Conservation (phyloP, 305 asterid genomes). For the Salvia sclarea region DNA sequence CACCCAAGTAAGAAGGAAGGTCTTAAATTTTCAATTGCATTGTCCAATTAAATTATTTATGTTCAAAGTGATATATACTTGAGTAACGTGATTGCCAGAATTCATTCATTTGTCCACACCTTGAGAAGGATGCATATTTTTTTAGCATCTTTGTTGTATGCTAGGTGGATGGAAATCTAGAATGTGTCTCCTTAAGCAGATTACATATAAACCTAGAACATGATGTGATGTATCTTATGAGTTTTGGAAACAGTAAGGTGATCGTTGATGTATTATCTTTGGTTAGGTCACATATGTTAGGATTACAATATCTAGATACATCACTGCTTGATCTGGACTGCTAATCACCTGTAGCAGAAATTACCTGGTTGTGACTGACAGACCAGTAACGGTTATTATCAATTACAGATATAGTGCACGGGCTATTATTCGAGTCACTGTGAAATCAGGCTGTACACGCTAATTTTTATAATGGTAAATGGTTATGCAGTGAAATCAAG, state of each 20-base stretch:
- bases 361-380: conserved; percentile 24
- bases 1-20: conserved; percentile 11
- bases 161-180: conserved; percentile 24
- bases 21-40: conserved; percentile 10
- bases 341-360: conserved; percentile 15
- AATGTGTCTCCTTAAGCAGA: background rate
- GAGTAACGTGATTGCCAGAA: conserved; percentile 11
- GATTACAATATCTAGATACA: conserved; percentile 6
- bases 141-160: conserved; percentile 8
- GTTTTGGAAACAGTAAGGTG: conserved; percentile 10
- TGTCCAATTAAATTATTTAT: background rate
- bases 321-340: conserved; percentile 24
- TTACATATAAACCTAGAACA: conserved; percentile 12
- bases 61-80: conserved; percentile 3
- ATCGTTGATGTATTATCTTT: background rate
- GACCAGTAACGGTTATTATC: conserved; percentile 9
- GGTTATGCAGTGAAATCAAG: conserved; percentile 78
- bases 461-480: conserved; percentile 28
- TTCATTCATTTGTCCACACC: background rate
- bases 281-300: conserved; percentile 15
- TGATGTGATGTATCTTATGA: conserved; percentile 24
- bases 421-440: conserved; percentile 25
- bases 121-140: background rate
- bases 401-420: conserved; percentile 8
- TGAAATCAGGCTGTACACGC: conserved; percentile 8